Evolutionary conservation across 1,284 basidiomycete genomes (phyloP).

Genomic region (Ustilago curta): DNA sequence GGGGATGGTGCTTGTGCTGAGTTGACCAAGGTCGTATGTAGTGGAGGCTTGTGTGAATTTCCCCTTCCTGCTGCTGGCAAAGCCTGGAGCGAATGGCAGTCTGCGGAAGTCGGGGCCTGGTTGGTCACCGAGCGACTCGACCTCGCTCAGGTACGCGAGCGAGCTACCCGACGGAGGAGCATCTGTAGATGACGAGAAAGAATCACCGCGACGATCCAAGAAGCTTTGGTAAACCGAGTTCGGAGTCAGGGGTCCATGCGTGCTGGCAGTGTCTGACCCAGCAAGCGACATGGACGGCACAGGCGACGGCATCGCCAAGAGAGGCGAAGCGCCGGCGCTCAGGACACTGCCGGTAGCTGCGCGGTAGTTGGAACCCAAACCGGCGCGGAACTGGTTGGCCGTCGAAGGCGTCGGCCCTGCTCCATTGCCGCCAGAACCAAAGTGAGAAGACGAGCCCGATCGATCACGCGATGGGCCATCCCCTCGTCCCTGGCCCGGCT

Average conservation of each 20-base stretch:
- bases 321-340: slow-evolving; percentile 21
- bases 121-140: slow-evolving; percentile 30
- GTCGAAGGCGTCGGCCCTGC: slow-evolving; percentile 13
- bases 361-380: slow-evolving; percentile 18
- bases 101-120: slow-evolving; percentile 14
- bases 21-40: slow-evolving; percentile 5
- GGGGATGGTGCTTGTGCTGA: neutral
- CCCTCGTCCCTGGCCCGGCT: slow-evolving; percentile 29
- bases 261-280: slow-evolving; percentile 46
- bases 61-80: slow-evolving; percentile 27
- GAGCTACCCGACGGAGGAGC: slow-evolving; percentile 16
- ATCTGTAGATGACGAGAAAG: slow-evolving; percentile 37
- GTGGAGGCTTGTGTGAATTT: slow-evolving; percentile 10
- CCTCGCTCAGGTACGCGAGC: slow-evolving; percentile 22
- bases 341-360: slow-evolving; percentile 15
- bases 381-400: slow-evolving; percentile 15
- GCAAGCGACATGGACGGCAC: slow-evolving; percentile 45
- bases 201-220: slow-evolving; percentile 41
- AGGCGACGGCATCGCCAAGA: slow-evolving; percentile 42
- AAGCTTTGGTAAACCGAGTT: slow-evolving; percentile 47
- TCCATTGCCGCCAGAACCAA: slow-evolving; percentile 28
- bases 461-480: slow-evolving; percentile 37
- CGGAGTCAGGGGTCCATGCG: slow-evolving; percentile 45
- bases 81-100: slow-evolving; percentile 10
- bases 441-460: slow-evolving; percentile 31